phyloP scores from a whole-genome alignment of 2,329 filamentous ascomycete genomes.

The Ophioceras dolichostomum region DNA sequence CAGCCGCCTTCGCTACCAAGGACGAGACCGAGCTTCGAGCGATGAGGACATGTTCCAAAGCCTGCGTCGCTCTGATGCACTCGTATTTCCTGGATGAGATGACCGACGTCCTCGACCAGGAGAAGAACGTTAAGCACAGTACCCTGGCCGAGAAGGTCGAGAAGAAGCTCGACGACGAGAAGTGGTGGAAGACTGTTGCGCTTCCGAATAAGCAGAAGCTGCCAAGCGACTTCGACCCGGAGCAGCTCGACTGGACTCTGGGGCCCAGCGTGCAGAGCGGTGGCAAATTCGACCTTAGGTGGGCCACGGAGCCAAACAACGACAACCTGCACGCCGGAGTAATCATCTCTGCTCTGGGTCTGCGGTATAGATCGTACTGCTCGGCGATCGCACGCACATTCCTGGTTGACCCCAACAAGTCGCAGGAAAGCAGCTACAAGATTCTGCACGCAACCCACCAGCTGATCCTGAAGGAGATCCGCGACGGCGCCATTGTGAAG shows the following conservation, averaged over 20 bases:
- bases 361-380: conserved; percentile 93
- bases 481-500: conserved; percentile 74
- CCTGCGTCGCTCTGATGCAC: conserved; percentile 87
- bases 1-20: conserved; percentile 78
- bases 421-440: conserved; percentile 90
- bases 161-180: conserved; percentile 81
- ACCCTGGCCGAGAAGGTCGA: conserved; percentile 77
- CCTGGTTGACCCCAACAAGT: conserved; percentile 91
- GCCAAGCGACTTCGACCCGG: conserved; percentile 73
- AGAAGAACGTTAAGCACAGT: conserved; percentile 93
- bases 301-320: conserved; percentile 66
- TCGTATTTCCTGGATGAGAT: conserved; percentile 98
- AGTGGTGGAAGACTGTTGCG: conserved; percentile 78
- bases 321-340: conserved; percentile 81
- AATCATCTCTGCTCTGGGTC: conserved; percentile 82
- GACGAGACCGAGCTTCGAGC: conserved; percentile 88
- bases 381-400: conserved; percentile 89
- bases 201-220: conserved; percentile 62
- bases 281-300: conserved; percentile 84
- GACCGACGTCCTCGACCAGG: conserved; percentile 88
- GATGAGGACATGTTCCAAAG: conserved; percentile 88
- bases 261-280: conserved; percentile 89
- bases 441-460: conserved; percentile 76
- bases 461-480: conserved; percentile 78
- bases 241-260: conserved; percentile 88